Conservation (phyloP, 257 asterid genomes). For the Datura wrightii region DNA sequence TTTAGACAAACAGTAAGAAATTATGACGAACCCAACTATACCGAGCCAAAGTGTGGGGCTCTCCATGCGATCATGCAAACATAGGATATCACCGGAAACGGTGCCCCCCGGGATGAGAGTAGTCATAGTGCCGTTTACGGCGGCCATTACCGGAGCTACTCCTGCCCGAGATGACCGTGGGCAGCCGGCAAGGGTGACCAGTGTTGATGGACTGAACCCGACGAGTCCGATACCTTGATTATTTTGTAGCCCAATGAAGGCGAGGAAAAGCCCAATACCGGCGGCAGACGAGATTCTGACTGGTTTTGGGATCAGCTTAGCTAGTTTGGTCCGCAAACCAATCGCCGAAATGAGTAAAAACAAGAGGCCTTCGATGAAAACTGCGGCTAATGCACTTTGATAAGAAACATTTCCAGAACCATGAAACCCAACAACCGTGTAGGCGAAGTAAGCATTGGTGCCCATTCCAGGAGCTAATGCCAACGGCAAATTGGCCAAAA, state of each 20-base stretch:
- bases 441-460: constrained; percentile 86
- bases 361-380: constrained; percentile 80
- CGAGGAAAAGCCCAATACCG: constrained; percentile 87
- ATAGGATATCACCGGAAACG: constrained; percentile 71
- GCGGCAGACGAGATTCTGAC: constrained; percentile 87
- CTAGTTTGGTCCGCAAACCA: constrained; percentile 79
- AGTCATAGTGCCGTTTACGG: constrained; percentile 61
- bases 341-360: constrained; percentile 72
- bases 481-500: constrained; percentile 73
- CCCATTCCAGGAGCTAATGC: constrained; percentile 98
- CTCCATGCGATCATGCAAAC: constrained; percentile 82
- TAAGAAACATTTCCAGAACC: constrained; percentile 84
- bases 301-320: constrained; percentile 78
- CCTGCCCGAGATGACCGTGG: constrained; percentile 61
- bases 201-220: constrained; percentile 79
- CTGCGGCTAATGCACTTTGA: constrained; percentile 80
- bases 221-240: constrained; percentile 83
- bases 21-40: constrained; percentile 77
- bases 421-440: constrained; percentile 92
- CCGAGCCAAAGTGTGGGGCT: constrained; percentile 92
- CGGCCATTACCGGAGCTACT: constrained; percentile 63
- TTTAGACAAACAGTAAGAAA: constrained; percentile 73
- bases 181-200: constrained; percentile 87
- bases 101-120: constrained; percentile 69
- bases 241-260: constrained; percentile 85